Evolutionary conservation across 139 green algal species (phyloP).

Genomic region (Micromonas commoda): DNA sequence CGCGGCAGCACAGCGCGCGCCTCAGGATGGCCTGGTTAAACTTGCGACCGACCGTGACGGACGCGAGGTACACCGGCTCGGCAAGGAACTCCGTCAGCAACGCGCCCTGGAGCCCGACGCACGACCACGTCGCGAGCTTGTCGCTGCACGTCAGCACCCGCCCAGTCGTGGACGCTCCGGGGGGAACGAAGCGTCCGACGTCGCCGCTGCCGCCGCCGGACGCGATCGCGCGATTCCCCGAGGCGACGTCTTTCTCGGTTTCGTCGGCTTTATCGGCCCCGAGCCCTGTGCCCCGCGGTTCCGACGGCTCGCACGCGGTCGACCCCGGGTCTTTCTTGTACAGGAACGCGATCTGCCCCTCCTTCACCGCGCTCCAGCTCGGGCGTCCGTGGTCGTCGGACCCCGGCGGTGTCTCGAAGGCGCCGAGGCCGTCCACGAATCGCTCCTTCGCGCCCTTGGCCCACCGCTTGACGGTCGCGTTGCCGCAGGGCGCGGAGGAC

Average conservation of each 20-base stretch:
- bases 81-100: not conserved
- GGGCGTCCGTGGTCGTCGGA: not conserved
- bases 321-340: slow-evolving; percentile 5
- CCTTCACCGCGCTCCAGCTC: not conserved
- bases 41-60: slow-evolving; percentile 19
- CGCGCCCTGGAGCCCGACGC: slow-evolving; percentile 11
- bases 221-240: too few species aligned
- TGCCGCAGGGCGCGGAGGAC: slow-evolving; percentile 25
- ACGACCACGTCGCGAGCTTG: slow-evolving; percentile 18
- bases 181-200: too few species aligned
- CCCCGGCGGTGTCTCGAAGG: not conserved
- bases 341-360: not conserved
- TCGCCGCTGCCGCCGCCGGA: too few species aligned
- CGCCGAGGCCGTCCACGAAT: not conserved
- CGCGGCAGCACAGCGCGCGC: slow-evolving; percentile 19
- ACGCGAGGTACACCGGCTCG: not conserved
- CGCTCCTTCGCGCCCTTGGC: slow-evolving; percentile 16
- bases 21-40: not conserved
- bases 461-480: slow-evolving; percentile 25
- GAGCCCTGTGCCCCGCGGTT: too few species aligned
- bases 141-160: slow-evolving; percentile 18
- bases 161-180: too few species aligned
- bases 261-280: too few species aligned
- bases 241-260: too few species aligned
- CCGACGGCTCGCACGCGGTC: too few species aligned